Evolutionary conservation across 345 rosid species (phyloP), one percentile per base, ranked within the genome.

Genomic region (Brassica cretica): DNA sequence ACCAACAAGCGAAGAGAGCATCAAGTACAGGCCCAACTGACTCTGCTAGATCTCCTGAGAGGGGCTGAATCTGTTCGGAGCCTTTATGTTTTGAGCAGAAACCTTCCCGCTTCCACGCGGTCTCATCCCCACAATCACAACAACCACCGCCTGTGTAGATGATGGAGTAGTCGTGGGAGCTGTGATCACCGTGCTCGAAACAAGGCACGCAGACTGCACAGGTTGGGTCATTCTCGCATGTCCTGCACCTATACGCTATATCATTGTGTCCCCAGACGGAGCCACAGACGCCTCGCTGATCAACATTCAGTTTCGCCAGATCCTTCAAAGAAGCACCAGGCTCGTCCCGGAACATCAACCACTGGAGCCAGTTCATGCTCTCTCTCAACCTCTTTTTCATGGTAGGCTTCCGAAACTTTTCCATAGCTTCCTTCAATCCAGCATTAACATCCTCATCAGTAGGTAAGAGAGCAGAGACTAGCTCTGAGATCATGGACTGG

Each of bases 171-270:
- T 94, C 98, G 70, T 94, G 98, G 76, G 76, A 81, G 61, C 80
- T 71, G 76, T 95, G 98, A 71, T 89, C 78, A 51, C 99, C 99
- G 74, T 89, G 84, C 82, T 81, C 84, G 66, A 95, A 95, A 82
- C 99, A 95, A 70, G 96, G 91, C 71, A 90, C 96, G 35, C 99
- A 95, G 74, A 95, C 89, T 33, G 97, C 99, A 87, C 99, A 95
- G 53, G 99, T 95, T 1, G 96, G 90, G 66, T 95, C 99, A 75
- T 86, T 83, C 75, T 90, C 93, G 65, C 99, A 95, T 0, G 98
- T 91, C 78, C 89, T 82, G 76, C 98, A 95, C 84, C 85, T 82
- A 80, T 89, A 95, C 3, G 99, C 99, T 71, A 95, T 84, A 85
- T 95, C 99, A 84, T 87, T 86, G 25, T 44, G 67, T 64, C 96